Base-by-base conservation (phyloP, 1,284 basidiomycete genomes). In the Singerocomus inundabilis region DNA sequence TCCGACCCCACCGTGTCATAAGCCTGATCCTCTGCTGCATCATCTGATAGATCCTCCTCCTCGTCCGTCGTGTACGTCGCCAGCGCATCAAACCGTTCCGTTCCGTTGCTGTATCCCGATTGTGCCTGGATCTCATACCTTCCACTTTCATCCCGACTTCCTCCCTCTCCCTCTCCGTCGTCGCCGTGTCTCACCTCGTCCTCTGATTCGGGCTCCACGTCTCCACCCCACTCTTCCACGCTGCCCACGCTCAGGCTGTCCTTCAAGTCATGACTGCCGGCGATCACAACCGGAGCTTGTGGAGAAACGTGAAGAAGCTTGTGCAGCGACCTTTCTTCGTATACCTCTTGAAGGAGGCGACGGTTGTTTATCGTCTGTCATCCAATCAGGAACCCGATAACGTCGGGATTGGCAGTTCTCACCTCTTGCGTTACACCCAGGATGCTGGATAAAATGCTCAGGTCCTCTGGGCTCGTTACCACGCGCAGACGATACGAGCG, bases 351-450 rank as follows among this genome's bases (percentile, higher is more conserved):
- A 6, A 91, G 80, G 15, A 88, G 70, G 47, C 71, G 72, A 29
- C 88, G 79, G 59, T 87, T 85, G 49, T 85, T 86, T 48, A 90
- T 78, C 3, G 82, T 85, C 85, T 90, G 15, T 37, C 51, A 48
- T 42, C 50, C 35, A 41, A 52, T 60, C 26, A 52, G 43, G 24
- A 35, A 33, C 35, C 13, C 8, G 12, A 26, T 24, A 51, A 57
- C 24, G 47, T 38, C 29, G n/a, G 13, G 26, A 16, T 28, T 24
- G 26, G 12, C 43, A 30, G 44, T 26, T 62, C 81, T 59, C 54
- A 91, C 91, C 74, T 93, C 88, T 61, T 88, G 85, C 1, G 88
- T 86, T 6, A 96, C 80, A 30, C 88, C 88, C 72, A 97, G 77
- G 24, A 97, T 82, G 41, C 79, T 85, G 3, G 84, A 81, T 21